Evolutionary conservation across 805 yeast genomes (phyloP), one percentile per base, ranked within the genome.

Genomic region (Myxozyma sirexii): DNA sequence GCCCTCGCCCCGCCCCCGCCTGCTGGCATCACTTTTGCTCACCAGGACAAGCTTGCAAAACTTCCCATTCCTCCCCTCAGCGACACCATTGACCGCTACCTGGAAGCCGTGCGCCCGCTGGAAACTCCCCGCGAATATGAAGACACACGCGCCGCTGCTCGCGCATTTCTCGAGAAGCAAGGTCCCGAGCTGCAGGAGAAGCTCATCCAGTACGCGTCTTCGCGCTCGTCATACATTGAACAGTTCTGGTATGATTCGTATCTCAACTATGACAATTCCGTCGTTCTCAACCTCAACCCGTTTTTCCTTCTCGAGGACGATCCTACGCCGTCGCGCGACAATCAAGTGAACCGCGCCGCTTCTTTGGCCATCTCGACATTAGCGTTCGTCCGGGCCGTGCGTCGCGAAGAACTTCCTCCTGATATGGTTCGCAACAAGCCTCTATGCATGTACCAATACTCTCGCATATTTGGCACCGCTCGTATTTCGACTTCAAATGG

Each of bases 201-300:
- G 66, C 78, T 91, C 54, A 77, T 85, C 17, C 80, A 80, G 51
- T 89, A 87, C 69, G 75, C 87, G 4, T 79, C 81, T 52, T 76
- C 85, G 15, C 77, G 90, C 63, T 84, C 88, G 51, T 86, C 96
- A 1, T 91, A 88, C 72, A 91, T 91, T 64, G 97, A 91, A 74
- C 96, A 91, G 73, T 91, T 91, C 72, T 91, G 97, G 97, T 91
- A 83, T 73, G 97, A 91, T 71, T 84, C 96, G 0, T 91, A 91
- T 72, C 78, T 91, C 66, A 86, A 86, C 72, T 89, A 88, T 72
- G 97, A 91, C 72, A 78, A 80, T 35, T 85, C 76, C 0, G 96
- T 91, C 41, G 97, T 91, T n/a, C 79, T 91, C 63, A 91, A 91
- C 73, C 81, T 91, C 67, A 91, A 91, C 69, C 97, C 97, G 0